Evolutionary conservation across 208 protist genomes (phyloP).

Genomic region (Acanthamoeba royreba): DNA sequence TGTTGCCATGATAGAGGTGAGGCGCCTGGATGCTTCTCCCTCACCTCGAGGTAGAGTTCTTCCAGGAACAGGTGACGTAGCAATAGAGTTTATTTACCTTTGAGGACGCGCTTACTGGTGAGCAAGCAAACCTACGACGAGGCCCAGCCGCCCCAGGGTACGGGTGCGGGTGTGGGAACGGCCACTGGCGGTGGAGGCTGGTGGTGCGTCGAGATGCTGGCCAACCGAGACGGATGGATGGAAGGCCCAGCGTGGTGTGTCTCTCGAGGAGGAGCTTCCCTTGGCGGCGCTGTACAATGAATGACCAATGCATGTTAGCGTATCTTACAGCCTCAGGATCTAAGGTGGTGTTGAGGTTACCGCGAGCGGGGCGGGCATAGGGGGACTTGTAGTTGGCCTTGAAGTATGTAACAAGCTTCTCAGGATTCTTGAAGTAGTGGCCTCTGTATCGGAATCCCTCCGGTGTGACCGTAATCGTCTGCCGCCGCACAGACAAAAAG

Average conservation of each 20-base stretch:
- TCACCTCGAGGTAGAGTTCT: too few species aligned
- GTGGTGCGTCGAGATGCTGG: not conserved
- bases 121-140: too few species aligned
- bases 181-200: too few species aligned
- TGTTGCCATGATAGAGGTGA: too few species aligned
- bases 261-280: not conserved
- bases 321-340: not conserved
- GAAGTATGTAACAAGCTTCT: not conserved
- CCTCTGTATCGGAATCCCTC: conserved; percentile 1
- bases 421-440: not conserved
- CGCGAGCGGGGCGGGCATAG: not conserved
- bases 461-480: not conserved
- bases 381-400: not conserved
- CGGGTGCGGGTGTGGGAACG: too few species aligned
- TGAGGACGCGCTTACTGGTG: too few species aligned
- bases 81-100: too few species aligned
- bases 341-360: not conserved
- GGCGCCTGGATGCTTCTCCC: too few species aligned
- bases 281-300: not conserved
- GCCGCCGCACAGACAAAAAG: not conserved
- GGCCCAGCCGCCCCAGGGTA: too few species aligned
- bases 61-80: too few species aligned
- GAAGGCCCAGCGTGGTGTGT: not conserved
- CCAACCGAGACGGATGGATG: not conserved
- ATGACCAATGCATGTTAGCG: not conserved